Percentiles rank a stretch among this genome's conserved stretches.
Conservation (phyloP, 2,329 filamentous ascomycete genomes). For the Exophiala sp. region DNA sequence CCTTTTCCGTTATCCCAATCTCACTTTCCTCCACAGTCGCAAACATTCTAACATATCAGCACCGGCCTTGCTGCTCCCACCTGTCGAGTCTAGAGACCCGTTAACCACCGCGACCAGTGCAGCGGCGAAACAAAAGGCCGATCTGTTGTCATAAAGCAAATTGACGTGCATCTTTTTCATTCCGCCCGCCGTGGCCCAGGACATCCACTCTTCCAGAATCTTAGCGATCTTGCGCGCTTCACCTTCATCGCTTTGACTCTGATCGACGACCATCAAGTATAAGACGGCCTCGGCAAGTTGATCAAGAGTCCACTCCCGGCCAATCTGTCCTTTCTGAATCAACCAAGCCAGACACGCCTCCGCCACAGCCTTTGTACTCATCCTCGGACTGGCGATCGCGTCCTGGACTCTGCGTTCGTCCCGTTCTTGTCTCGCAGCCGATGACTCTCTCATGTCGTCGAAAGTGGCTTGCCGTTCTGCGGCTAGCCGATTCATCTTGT, state of each 20-base stretch:
- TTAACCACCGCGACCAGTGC: constrained; percentile 28
- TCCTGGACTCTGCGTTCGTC: constrained; percentile 28
- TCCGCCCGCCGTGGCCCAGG: constrained; percentile 29
- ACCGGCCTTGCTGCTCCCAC: constrained; percentile 22
- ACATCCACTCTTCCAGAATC: constrained; percentile 30
- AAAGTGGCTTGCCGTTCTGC: constrained; percentile 19
- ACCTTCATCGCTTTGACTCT: constrained; percentile 7
- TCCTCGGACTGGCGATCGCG: constrained; percentile 29
- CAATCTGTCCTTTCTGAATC: constrained; percentile 27
- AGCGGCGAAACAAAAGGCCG: constrained; percentile 30
- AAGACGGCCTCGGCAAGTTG: constrained; percentile 29
- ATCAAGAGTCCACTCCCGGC: constrained; percentile 25
- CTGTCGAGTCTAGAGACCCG: constrained; percentile 17
- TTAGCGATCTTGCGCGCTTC: constrained; percentile 26
- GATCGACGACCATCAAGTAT: constrained; percentile 31
- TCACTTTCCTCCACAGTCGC: constrained; percentile 31
- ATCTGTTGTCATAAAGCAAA: constrained; percentile 26
- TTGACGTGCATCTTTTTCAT: constrained; percentile 30
- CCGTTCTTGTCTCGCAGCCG: constrained; percentile 21
- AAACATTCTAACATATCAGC: constrained; percentile 33
- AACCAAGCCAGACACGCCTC: constrained; percentile 30
- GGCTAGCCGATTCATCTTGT: constrained; percentile 25
- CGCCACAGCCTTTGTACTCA: constrained; percentile 28
- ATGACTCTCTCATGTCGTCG: constrained; percentile 23
- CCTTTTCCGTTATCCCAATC: constrained; percentile 25